Conservation (phyloP, 2,329 filamentous ascomycete genomes). For the Cryphonectria nitschkei region DNA sequence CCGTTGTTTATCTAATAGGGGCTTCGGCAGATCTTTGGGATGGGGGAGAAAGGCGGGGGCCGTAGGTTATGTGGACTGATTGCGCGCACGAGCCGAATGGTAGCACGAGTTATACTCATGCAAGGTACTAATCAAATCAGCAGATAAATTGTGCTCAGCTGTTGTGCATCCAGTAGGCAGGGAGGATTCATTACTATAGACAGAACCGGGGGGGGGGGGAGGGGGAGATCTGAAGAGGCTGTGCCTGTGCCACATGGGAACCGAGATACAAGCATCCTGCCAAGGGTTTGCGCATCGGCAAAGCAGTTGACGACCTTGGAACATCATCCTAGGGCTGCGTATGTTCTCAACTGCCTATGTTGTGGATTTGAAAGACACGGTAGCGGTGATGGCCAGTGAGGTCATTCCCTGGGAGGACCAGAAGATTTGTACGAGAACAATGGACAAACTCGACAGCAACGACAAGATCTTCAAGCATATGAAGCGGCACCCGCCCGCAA, state of each 20-base stretch:
- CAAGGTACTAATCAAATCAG: not conserved
- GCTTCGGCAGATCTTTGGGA: not conserved
- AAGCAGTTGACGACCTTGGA: not conserved
- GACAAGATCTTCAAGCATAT: conserved; percentile 22
- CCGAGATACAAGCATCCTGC: not conserved
- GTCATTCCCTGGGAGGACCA: not conserved
- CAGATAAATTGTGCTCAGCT: not conserved
- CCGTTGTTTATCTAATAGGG: not conserved
- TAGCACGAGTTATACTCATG: not conserved
- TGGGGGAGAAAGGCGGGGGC: not conserved
- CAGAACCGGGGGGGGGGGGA: no score
- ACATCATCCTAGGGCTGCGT: not conserved
- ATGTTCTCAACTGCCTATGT: not conserved
- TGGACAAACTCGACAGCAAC: not conserved
- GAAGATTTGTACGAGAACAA: not conserved
- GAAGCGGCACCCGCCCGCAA: not conserved
- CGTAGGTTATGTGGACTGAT: not conserved
- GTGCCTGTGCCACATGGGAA: not conserved
- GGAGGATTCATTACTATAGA: not conserved
- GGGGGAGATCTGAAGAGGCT: not conserved
- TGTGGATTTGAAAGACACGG: not conserved
- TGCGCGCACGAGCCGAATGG: not conserved
- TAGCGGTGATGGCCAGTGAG: not conserved
- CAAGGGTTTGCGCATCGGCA: not conserved
- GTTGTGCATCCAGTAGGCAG: not conserved